A percentile compares a stretch with the other conserved stretches of the same genome.
Evolutionary conservation across 1,139 yeast genomes (phyloP).

Genomic region (Suhomyces bribrorum): DNA sequence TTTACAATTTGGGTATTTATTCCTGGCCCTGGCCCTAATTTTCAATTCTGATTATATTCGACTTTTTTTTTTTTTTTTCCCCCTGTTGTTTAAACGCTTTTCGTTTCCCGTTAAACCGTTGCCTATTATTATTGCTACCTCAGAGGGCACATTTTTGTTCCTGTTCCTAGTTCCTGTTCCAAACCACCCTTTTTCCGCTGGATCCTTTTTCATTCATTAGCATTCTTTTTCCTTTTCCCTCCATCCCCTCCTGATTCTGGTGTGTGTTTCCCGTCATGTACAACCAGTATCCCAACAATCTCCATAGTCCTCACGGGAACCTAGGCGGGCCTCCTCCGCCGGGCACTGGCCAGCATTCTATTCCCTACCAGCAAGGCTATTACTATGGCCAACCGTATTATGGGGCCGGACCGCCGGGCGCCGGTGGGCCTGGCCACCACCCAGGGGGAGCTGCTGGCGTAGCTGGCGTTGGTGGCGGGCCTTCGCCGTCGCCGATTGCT

Average conservation of each 20-base stretch:
- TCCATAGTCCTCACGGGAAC: conserved; percentile 4
- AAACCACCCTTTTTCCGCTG: neutral
- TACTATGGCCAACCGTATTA: conserved; percentile 6
- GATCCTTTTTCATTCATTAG: neutral
- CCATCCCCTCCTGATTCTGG: neutral
- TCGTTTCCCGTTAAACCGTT: too few species aligned
- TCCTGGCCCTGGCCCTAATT: neutral
- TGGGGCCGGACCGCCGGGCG: neutral
- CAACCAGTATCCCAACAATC: conserved; percentile 9
- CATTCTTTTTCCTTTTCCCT: neutral
- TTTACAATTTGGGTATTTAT: neutral
- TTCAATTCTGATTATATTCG: neutral
- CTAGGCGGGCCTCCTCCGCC: conserved; percentile 1
- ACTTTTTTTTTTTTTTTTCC: too few species aligned
- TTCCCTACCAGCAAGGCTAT: conserved; percentile 9
- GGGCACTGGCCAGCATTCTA: conserved; percentile 7
- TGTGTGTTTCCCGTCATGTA: conserved; percentile 7
- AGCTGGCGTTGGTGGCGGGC: neutral
- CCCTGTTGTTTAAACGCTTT: too few species aligned
- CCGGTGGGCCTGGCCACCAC: neutral
- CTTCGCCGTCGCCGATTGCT: neutral
- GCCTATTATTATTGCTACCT: too few species aligned
- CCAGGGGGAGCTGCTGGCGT: neutral
- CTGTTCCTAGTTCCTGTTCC: too few species aligned
- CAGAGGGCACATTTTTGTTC: too few species aligned